phyloP scores from a whole-genome alignment of 2,329 filamentous ascomycete species.

The Zymoseptoria tritici region DNA sequence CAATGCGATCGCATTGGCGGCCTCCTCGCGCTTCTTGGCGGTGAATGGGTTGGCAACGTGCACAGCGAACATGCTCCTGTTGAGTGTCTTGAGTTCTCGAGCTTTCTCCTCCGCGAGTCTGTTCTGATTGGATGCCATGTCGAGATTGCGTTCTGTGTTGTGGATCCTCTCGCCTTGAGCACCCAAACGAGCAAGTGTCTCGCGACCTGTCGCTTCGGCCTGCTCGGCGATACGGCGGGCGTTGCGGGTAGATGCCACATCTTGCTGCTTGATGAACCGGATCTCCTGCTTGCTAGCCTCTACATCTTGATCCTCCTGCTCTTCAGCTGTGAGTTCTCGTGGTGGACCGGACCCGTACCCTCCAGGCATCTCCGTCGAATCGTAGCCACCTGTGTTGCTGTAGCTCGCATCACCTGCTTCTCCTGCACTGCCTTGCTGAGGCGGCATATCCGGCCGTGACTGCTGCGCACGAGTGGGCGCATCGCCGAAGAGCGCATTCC shows the following conservation, averaged over 20 bases:
- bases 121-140: constrained; percentile 65
- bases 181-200: constrained; percentile 65
- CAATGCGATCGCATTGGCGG: constrained; percentile 61
- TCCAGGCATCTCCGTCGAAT: constrained; percentile 22
- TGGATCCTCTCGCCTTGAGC: constrained; percentile 73
- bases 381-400: constrained; percentile 26
- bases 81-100: constrained; percentile 74
- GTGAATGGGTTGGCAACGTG: constrained; percentile 51
- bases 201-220: constrained; percentile 62
- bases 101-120: constrained; percentile 71
- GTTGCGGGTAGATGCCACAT: constrained; percentile 64
- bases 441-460: constrained; percentile 7
- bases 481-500: constrained; percentile 59
- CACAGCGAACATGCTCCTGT: constrained; percentile 79
- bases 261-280: constrained; percentile 67
- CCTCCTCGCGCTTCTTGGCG: constrained; percentile 50
- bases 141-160: constrained; percentile 75
- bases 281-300: constrained; percentile 67
- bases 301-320: constrained; percentile 67
- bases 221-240: constrained; percentile 60
- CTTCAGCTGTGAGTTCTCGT: constrained; percentile 73
- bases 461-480: constrained; percentile 37
- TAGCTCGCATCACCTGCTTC: constrained; percentile 23
- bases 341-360: constrained; percentile 53
- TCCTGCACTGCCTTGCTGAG: neutral